phyloP scores from a whole-genome alignment of 495 filamentous ascomycete species.

The Aspergillus affinis region DNA sequence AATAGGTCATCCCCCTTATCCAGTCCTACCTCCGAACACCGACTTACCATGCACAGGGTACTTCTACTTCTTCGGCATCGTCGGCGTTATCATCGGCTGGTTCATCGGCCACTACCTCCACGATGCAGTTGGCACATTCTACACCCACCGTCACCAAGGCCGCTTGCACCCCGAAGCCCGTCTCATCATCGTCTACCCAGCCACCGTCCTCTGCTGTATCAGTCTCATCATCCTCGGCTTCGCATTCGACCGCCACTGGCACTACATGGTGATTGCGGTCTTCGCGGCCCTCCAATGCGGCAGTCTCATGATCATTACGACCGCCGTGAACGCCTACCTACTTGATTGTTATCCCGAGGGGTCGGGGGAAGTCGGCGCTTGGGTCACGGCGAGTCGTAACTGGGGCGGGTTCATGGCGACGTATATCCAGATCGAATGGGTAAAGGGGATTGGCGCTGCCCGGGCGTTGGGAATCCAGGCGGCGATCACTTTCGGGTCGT shows the following conservation, averaged over 20 bases:
- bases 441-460: conserved; percentile 25
- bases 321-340: conserved; percentile 58
- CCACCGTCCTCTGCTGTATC: conserved; percentile 49
- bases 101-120: conserved; percentile 59
- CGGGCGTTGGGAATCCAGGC: conserved; percentile 52
- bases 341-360: conserved; percentile 60
- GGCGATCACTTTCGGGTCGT: conserved; percentile 39
- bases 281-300: conserved; percentile 57
- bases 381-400: conserved; percentile 49
- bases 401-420: conserved; percentile 50
- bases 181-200: conserved; percentile 49
- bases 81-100: conserved; percentile 55
- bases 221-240: conserved; percentile 57
- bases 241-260: conserved; percentile 49
- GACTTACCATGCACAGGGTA: conserved; percentile 28
- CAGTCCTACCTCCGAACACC: neutral
- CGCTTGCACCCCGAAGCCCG: conserved; percentile 61
- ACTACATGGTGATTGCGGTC: conserved; percentile 57
- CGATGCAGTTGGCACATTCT: conserved; percentile 48
- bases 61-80: conserved; percentile 61
- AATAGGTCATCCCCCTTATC: conserved; percentile 35
- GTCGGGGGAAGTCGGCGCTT: conserved; percentile 55
- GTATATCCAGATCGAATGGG: conserved; percentile 51
- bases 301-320: conserved; percentile 65
- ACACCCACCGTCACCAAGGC: conserved; percentile 49